Base-by-base conservation (phyloP, 2,329 filamentous ascomycete species). In the Pyricularia grisea region DNA sequence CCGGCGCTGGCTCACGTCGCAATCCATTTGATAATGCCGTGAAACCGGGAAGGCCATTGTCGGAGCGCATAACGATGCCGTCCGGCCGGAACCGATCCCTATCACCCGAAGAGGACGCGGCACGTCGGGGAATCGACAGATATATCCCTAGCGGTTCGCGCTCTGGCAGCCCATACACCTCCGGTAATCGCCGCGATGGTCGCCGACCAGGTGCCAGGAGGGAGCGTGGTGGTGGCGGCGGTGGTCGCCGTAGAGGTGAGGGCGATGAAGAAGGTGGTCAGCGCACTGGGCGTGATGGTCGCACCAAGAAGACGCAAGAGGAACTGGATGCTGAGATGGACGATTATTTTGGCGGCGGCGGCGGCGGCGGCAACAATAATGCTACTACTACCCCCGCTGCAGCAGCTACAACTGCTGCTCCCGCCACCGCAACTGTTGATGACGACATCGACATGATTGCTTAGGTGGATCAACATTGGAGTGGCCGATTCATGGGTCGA, bases 291-390 rank as follows among this genome's bases (percentile, higher is more conserved):
- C 83, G 81, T 23, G 84, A 87, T 68, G 85, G 85, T 58, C 86
- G 92, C 66, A 84, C 88, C 2, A 90, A 88, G 79, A 97, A 97
- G 85, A 97, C 94, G 0, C 91, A 93, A 73, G 92, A 97, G 74
- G 92, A 97, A 77, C 83, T 97, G 60, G 94, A 97, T 77, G 92
- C 92, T n/a, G 94, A 97, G 80, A 97, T 97, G 94, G 93, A 90
- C 33, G 92, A 97, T 76, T 97, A 97, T 79, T 97, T 93, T 83
- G 89, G 85, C 33, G 81, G 85, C 33, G 81, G 81, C 30, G 78
- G 78, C 55, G 78, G 78, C 55, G 76, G 75, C n/a, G 75, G 76
- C 23, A 73, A 76, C 11, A 76, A 77, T 31, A 73, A 79, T 69
- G 75, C 75, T 14, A 70, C 74, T 27, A 73, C 73, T 17, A 5